Evolutionary conservation across 768 basidiomycete genomes (phyloP).

Genomic region (Amanita molliuscula): DNA sequence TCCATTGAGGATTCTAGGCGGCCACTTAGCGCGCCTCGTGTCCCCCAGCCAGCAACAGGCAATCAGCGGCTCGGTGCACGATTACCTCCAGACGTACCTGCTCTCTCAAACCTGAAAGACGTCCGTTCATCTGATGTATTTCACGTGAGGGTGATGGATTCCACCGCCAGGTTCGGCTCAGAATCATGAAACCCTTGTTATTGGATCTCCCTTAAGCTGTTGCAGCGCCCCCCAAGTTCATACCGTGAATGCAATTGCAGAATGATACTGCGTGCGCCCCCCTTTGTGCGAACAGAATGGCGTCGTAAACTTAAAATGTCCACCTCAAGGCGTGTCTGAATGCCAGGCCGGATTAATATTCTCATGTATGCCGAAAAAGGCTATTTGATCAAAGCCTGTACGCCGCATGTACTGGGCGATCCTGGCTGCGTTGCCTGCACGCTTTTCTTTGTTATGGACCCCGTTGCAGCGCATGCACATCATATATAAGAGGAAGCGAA

Average conservation of each 20-base stretch:
- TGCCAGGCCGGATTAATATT: constrained; percentile 1
- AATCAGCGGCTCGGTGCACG: constrained; percentile 3
- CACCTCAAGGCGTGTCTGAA: constrained; percentile 1
- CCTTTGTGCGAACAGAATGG: not conserved
- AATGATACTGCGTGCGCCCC: too few species aligned
- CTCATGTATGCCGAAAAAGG: constrained; percentile 3
- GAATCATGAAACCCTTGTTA: not conserved
- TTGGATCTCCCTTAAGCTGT: not conserved
- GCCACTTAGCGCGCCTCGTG: constrained; percentile 4
- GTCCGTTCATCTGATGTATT: not conserved
- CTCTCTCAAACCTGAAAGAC: not conserved
- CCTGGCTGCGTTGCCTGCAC: constrained; percentile 6
- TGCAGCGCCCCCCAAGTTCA: not conserved
- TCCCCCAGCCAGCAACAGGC: not conserved
- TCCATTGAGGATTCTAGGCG: not conserved
- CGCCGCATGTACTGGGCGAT: constrained; percentile 3
- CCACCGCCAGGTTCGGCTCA: not conserved
- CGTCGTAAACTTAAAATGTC: constrained; percentile 3
- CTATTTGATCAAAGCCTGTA: constrained; percentile 5
- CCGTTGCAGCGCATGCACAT: not conserved
- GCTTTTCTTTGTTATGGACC: constrained; percentile 5
- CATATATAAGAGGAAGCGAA: constrained; percentile 5
- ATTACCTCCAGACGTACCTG: not conserved
- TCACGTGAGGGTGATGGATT: constrained; percentile 2
- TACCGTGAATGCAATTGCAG: constrained; percentile 3